Base-by-base conservation (phyloP, 805 yeast species). In the Lipomyces kockii region DNA sequence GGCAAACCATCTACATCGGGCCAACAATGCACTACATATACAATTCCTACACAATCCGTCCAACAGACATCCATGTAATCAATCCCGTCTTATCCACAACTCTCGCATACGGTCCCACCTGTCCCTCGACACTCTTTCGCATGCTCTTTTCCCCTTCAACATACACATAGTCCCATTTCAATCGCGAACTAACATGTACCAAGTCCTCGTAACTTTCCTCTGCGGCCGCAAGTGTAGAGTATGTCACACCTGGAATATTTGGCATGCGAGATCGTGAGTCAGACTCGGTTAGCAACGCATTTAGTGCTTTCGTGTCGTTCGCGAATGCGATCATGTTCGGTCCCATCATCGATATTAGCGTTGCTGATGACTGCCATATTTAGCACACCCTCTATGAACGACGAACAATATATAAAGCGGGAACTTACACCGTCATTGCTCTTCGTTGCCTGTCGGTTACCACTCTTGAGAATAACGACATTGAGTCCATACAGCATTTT, bases 161-260 rank as follows among this genome's bases (percentile, higher is more conserved):
- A 17, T 55, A 60, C n/a, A 63, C 62, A 56, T 66, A 63, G 46
- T 63, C 63, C 65, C 65, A 62, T n/a, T 43, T 43, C 49, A n/a
- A 17, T n/a, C 49, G 20, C 22, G 49, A 17, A 25, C 14, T 43
- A n/a, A 8, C 22, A 17, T 43, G 9, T n/a, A n/a, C 20, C 22
- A 43, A 9, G 22, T 43, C 49, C 49, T 43, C 49, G 49, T 43
- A 43, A 43, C 49, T 43, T n/a, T 43, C 49, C 25, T 43, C 49
- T 6, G 49, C 22, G 3, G 49, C 22, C 49, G 49, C 49, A 17
- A 43, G 49, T n/a, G 49, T 43, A n/a, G 22, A 12, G 49, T 43
- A 43, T n/a, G 49, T 17, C 8, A 43, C 49, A n/a, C 22, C 49
- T 43, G 49, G 49, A 43, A 43, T 43, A 43, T n/a, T n/a, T 7